Conservation (phyloP, 1,139 yeast genomes). For the Candida sojae region DNA sequence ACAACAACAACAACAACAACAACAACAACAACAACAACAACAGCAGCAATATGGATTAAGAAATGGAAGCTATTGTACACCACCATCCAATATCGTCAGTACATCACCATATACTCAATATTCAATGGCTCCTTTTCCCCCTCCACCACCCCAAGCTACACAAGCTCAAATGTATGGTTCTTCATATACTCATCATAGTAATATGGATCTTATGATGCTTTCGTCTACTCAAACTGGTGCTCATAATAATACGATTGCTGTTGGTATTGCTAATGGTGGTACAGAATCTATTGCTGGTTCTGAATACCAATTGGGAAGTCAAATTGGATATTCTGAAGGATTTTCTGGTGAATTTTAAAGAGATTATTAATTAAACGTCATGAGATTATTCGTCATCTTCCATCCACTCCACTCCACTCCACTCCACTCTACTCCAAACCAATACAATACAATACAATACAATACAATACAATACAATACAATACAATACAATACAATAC, state of each 20-base stretch:
- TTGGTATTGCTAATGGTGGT: not conserved
- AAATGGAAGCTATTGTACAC: slow-evolving; percentile 1
- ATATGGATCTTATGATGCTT: slow-evolving; percentile 21
- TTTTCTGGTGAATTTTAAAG: slow-evolving; percentile 7
- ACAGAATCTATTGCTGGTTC: slow-evolving; percentile 1
- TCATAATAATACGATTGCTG: not conserved
- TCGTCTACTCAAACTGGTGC: slow-evolving; percentile 4
- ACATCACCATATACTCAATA: slow-evolving; percentile 6
- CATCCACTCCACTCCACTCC: too few species aligned
- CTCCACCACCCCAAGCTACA: slow-evolving; percentile 1
- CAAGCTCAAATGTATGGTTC: slow-evolving; percentile 4
- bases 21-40: not conserved
- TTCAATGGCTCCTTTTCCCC: not conserved
- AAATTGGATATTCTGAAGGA: slow-evolving; percentile 13
- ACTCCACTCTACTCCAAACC: too few species aligned
- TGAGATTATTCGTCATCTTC: too few species aligned
- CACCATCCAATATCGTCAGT: slow-evolving; percentile 7
- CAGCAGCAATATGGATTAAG: not conserved
- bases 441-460: not conserved
- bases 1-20: slow-evolving; percentile 8
- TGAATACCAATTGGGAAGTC: slow-evolving; percentile 15
- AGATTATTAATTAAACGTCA: not conserved
- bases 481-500: too few species aligned
- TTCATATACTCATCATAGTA: slow-evolving; percentile 6
- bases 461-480: too few species aligned